Conservation (phyloP, 805 yeast species). For the Nakazawaea pomicola region DNA sequence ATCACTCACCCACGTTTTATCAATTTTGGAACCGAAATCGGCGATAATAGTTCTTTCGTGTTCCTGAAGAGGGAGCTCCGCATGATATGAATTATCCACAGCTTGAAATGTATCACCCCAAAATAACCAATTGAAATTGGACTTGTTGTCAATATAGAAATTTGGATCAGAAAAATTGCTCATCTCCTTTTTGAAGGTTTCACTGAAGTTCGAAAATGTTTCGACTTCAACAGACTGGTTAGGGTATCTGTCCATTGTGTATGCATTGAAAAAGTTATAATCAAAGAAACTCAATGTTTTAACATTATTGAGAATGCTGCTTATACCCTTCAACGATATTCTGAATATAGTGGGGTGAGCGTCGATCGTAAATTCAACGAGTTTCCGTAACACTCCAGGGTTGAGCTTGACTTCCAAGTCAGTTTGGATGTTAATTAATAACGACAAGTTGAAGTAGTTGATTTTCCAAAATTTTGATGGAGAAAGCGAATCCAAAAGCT, state of each 20-base stretch:
- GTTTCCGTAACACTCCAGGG: conserved; percentile 33
- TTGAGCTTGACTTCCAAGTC: conserved; percentile 44
- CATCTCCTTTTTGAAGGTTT: conserved; percentile 47
- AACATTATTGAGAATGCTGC: conserved; percentile 45
- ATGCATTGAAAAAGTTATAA: conserved; percentile 41
- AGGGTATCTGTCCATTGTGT: conserved; percentile 30
- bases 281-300: conserved; percentile 38
- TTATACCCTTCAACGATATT: conserved; percentile 54
- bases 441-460: conserved; percentile 23
- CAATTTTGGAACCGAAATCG: conserved; percentile 39
- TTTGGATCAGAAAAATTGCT: conserved; percentile 38
- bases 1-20: conserved; percentile 52
- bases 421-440: conserved; percentile 48
- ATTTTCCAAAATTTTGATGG: conserved; percentile 30
- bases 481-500: background rate
- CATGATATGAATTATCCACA: conserved; percentile 28
- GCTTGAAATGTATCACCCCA: conserved; percentile 62
- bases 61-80: conserved; percentile 27
- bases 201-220: conserved; percentile 36
- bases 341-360: conserved; percentile 67
- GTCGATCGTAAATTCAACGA: conserved; percentile 44
- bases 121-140: conserved; percentile 63
- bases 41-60: conserved; percentile 39
- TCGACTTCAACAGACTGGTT: conserved; percentile 36
- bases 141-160: conserved; percentile 54